Conservation (phyloP, 2,329 filamentous ascomycete genomes). For the Colletotrichum lini region DNA sequence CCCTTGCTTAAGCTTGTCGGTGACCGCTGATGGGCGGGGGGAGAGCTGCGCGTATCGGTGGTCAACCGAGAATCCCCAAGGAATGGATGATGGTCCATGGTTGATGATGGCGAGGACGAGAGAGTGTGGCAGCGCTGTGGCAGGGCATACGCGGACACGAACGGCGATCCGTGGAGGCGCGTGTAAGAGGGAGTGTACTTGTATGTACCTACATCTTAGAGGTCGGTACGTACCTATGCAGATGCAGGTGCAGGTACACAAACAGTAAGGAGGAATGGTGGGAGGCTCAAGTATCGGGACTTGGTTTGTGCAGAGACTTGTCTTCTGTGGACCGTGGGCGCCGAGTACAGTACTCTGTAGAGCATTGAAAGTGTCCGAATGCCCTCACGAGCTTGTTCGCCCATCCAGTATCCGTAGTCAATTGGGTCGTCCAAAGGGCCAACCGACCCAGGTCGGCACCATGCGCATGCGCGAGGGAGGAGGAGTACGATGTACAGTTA, state of each 20-base stretch:
- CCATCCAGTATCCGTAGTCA: not conserved
- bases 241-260: too few relatives aligned
- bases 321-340: not conserved
- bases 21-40: not conserved
- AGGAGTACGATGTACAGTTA: not conserved
- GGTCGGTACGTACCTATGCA: too few relatives aligned
- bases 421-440: too few relatives aligned
- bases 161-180: constrained; percentile 19
- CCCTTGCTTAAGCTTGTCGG: constrained; percentile 36
- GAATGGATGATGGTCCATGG: not conserved
- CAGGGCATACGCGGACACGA: constrained; percentile 35
- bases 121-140: not conserved
- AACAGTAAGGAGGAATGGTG: too few relatives aligned
- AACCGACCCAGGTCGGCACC: not conserved
- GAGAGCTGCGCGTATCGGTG: not conserved
- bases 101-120: too few relatives aligned
- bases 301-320: not conserved
- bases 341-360: not conserved
- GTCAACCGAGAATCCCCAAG: constrained; percentile 5
- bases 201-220: too few relatives aligned
- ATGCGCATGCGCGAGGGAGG: not conserved
- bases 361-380: not conserved
- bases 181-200: not conserved
- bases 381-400: constrained; percentile 1
- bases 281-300: not conserved